These are phyloP conservation scores for Cucurbitaria berberidis DNA, from an alignment of 2,329 filamentous ascomycete species.

Conservation along the genomic window DNA sequence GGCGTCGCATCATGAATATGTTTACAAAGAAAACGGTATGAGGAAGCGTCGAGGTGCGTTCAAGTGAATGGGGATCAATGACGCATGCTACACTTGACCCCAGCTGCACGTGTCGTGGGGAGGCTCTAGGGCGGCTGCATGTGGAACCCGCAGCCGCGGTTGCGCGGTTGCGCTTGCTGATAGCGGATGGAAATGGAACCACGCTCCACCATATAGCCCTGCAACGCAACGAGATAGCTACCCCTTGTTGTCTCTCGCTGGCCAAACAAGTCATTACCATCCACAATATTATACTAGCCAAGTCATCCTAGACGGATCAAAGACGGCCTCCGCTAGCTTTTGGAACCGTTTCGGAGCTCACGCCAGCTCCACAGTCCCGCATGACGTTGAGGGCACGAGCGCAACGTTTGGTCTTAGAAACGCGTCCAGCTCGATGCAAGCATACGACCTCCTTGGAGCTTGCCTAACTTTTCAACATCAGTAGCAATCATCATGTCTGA, in stretches of 20 bases:
- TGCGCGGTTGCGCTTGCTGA: neutral
- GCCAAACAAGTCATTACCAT: neutral
- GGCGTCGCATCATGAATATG: constrained; percentile 34
- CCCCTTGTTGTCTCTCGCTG: neutral
- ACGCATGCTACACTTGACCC: constrained; percentile 13
- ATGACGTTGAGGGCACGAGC: constrained; percentile 43
- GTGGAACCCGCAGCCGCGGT: neutral
- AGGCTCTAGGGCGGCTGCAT: constrained; percentile 3
- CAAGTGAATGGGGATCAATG: constrained; percentile 11
- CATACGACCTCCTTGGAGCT: constrained; percentile 28
- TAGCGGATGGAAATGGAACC: neutral
- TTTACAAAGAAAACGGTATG: neutral
- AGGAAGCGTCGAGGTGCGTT: neutral
- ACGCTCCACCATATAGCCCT: neutral
- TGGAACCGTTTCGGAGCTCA: constrained; percentile 8
- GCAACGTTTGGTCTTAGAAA: constrained; percentile 28
- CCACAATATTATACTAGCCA: neutral
- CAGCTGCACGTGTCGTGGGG: constrained; percentile 19
- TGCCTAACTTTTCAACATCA: constrained; percentile 5
- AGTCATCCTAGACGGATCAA: constrained; percentile 1
- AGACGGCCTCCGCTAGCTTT: constrained; percentile 1
- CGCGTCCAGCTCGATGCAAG: constrained; percentile 30
- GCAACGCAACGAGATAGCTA: neutral
- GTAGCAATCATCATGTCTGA: constrained; percentile 36
- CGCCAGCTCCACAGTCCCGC: constrained; percentile 26